These are phyloP conservation scores for Oleoguttula mirabilis DNA, from an alignment of 495 filamentous ascomycete species.

Conservation along the genomic window DNA sequence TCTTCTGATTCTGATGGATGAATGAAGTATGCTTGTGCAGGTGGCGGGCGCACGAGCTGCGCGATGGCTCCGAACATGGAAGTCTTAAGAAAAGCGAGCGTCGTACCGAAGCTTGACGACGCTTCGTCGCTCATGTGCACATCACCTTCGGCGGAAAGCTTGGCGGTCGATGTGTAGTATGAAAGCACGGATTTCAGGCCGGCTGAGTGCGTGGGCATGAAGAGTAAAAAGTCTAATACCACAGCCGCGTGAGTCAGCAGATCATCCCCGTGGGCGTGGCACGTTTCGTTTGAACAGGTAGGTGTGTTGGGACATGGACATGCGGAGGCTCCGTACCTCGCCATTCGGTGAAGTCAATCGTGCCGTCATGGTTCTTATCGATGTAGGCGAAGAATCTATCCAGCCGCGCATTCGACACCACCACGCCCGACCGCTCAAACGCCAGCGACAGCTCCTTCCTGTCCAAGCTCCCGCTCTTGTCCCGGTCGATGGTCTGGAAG, in stretches of 20 bases:
- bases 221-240: constrained; percentile 71
- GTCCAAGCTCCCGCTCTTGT: constrained; percentile 79
- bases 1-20: background rate
- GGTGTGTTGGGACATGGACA: no score
- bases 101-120: constrained; percentile 88
- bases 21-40: background rate
- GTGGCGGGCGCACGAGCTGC: constrained; percentile 22
- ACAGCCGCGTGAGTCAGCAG: no score
- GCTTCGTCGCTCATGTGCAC: constrained; percentile 79
- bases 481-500: constrained; percentile 77
- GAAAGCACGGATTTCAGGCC: constrained; percentile 75
- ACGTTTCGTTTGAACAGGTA: no score
- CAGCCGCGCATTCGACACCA: constrained; percentile 63
- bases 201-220: constrained; percentile 65
- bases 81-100: constrained; percentile 57
- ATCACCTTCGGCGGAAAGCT: constrained; percentile 88
- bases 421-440: constrained; percentile 64
- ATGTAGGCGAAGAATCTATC: constrained; percentile 81
- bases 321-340: constrained; percentile 35
- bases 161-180: constrained; percentile 84
- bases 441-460: constrained; percentile 69
- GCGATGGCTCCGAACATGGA: constrained; percentile 56
- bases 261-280: no score
- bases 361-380: constrained; percentile 78
- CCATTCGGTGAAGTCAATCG: constrained; percentile 90